Evolutionary conservation across 2,329 filamentous ascomycete species (phyloP), one percentile per base, ranked within the genome.

Genomic region (Colletotrichum viniferum): DNA sequence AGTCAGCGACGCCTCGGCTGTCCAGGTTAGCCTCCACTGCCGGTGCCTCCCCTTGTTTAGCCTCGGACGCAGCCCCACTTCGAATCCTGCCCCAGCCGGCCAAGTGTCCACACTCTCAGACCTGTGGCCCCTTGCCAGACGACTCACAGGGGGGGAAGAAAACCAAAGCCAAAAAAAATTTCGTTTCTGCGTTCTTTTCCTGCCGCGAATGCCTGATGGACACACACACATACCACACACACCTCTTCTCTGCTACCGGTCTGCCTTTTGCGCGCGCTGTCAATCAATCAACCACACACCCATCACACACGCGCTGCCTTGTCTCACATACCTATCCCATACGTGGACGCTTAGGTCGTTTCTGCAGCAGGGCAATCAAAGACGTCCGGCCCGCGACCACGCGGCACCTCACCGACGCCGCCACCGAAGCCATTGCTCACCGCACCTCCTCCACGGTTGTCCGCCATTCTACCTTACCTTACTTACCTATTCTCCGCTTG

Each of bases 131-230:
- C 32, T 66, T 62, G 36, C 67, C 52, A 71, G 52, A 70, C 36
- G 48, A 30, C 58, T 43, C 32, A 34, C 65, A 60, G 52, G 64
- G 52, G 63, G 38, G 52, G 55, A 58, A 28, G 60, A 69, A 75
- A 71, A 34, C 43, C 70, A 30, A 56, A 52, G 52, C 18, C n/a
- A 63, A 73, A 62, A 61, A 63, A 63, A 71, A 61, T 71, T 67
- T 36, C 30, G 69, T 67, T 74, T 72, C 62, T 71, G 67, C 69
- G 32, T 48, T 58, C 63, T 71, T 55, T 60, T 63, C 56, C 43
- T 73, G 52, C 62, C 32, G 21, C 55, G 36, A 73, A 52, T 69
- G 63, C 63, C 62, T 56, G 73, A 63, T 62, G 58, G 72, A 66
- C 58, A 64, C 67, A 62, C 71, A 58, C 34, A 68, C 65, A 36